Conservation (phyloP, 768 basidiomycete species). For the Russula lepida region DNA sequence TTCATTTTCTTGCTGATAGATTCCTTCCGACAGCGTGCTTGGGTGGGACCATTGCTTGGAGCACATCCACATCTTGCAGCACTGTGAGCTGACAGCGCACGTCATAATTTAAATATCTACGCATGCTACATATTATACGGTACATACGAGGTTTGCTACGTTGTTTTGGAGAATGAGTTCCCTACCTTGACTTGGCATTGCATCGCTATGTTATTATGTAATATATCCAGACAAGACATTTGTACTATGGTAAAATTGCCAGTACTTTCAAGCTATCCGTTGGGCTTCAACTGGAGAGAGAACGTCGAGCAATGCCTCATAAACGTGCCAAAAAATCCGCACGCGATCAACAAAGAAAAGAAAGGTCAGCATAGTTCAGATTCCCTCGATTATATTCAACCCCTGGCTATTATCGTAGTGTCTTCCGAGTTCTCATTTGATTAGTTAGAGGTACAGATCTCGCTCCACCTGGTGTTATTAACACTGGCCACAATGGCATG, state of each 20-base stretch:
- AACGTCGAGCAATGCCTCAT: constrained; percentile 26
- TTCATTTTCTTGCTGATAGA: not conserved
- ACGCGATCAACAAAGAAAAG: constrained; percentile 25
- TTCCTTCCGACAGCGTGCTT: not conserved
- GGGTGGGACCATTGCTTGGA: not conserved
- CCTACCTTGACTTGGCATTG: too few relatives aligned
- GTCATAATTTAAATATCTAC: not conserved
- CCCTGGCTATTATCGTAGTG: too few relatives aligned
- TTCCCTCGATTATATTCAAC: not conserved
- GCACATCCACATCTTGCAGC: constrained; percentile 9
- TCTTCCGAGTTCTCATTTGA: not conserved
- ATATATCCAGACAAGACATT: not conserved
- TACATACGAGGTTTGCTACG: not conserved
- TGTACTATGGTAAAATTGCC: not conserved
- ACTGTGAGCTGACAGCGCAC: not conserved
- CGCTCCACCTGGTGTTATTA: constrained; percentile 9
- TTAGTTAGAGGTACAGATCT: constrained; percentile 23
- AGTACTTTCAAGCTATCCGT: not conserved
- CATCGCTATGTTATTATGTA: constrained; percentile 7
- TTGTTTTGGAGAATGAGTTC: not conserved
- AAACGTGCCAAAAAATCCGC: constrained; percentile 30
- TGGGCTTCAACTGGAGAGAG: not conserved
- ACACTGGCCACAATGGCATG: not conserved
- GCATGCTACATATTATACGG: not conserved
- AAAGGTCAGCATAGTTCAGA: constrained; percentile 23